These are phyloP conservation scores for Eimeria falciformis DNA, from an alignment of 169 alveolate genomes.

Conservation along the genomic window DNA sequence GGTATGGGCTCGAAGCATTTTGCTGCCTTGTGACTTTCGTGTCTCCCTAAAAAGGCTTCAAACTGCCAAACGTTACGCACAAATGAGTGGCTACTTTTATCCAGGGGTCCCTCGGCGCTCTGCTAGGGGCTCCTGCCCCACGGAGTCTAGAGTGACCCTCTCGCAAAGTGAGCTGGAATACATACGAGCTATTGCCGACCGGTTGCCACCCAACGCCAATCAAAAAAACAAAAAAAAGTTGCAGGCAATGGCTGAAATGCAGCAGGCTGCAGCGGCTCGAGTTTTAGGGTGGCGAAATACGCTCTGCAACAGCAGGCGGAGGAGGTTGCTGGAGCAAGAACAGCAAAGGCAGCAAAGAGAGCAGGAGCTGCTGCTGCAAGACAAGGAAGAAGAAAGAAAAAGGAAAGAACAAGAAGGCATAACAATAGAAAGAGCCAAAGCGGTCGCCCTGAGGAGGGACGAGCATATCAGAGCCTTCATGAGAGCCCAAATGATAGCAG, in stretches of 20 bases:
- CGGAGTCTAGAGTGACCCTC: conserved; percentile 64
- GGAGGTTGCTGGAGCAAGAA: conserved; percentile 5
- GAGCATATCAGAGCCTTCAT: conserved; percentile 30
- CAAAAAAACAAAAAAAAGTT: neutral
- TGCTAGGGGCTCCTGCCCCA: neutral
- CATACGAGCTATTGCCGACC: conserved; percentile 24
- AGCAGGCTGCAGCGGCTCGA: conserved; percentile 42
- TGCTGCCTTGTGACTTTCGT: no score
- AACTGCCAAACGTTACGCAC: neutral
- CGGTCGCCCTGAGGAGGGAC: neutral
- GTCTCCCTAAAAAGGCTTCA: no score
- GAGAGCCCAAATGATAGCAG: conserved; percentile 58
- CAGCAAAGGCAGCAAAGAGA: neutral
- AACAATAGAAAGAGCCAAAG: neutral
- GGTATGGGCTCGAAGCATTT: no score
- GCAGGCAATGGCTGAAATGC: conserved; percentile 25
- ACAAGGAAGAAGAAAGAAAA: conserved; percentile 4
- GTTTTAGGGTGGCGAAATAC: conserved; percentile 35
- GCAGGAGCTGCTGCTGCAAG: conserved; percentile 23
- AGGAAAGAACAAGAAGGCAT: neutral
- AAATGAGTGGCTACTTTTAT: neutral
- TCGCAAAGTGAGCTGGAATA: conserved; percentile 33
- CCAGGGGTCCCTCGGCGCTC: neutral
- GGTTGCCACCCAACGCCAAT: neutral
- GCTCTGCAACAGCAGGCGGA: conserved; percentile 28